These are phyloP conservation scores for Dendrobium chrysotoxum DNA, from an alignment of 106 monocot species.

Conservation along the genomic window DNA sequence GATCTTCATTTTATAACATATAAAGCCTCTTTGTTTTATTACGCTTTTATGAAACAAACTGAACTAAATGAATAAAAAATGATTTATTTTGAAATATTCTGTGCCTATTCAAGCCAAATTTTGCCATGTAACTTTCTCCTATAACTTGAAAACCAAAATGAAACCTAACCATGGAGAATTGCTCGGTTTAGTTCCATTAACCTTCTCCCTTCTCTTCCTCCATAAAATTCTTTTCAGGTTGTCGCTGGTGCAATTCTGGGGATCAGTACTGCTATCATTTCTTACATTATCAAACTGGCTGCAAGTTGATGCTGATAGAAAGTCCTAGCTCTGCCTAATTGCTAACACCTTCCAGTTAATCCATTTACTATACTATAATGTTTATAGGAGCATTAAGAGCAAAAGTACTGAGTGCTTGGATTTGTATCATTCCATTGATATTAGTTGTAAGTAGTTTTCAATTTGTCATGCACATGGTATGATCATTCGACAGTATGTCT, in stretches of 20 bases:
- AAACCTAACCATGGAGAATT: background rate
- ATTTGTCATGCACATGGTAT: too few species aligned
- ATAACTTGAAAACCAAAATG: background rate
- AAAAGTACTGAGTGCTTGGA: too few species aligned
- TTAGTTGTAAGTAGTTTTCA: too few species aligned
- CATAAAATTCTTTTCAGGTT: background rate
- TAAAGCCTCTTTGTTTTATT: background rate
- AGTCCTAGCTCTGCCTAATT: too few species aligned
- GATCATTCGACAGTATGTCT: too few species aligned
- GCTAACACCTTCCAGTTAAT: too few species aligned
- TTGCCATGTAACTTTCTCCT: too few species aligned
- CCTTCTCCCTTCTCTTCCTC: background rate
- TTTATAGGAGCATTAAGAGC: too few species aligned
- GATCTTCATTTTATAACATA: background rate
- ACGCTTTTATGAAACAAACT: background rate
- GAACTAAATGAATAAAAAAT: background rate
- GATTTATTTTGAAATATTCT: background rate
- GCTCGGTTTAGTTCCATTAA: background rate
- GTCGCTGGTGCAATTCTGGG: constrained; percentile 3
- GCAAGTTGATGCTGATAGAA: background rate
- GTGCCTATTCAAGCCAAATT: background rate
- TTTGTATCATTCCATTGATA: too few species aligned
- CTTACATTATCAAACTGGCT: background rate
- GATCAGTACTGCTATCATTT: background rate
- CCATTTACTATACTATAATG: too few species aligned